Evolutionary conservation across 805 yeast genomes (phyloP).

Genomic region (Candida peoriensis): DNA sequence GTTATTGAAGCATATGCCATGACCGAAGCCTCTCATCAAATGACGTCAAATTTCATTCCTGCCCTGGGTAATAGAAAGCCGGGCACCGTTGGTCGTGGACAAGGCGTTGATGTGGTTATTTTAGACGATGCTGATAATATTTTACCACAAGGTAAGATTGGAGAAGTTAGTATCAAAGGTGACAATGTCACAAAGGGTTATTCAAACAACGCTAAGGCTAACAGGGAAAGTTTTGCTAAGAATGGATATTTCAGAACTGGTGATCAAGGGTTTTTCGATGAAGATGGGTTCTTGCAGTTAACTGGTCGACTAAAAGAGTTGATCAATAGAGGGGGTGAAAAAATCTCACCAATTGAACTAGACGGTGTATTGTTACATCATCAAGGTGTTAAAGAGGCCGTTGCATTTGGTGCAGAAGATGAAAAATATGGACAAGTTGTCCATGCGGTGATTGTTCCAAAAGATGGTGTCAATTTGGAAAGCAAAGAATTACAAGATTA

Average conservation of each 20-base stretch:
- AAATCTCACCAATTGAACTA: conserved; percentile 67
- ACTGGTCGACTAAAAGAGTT: conserved; percentile 73
- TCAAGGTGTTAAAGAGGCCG: conserved; percentile 65
- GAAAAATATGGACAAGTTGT: conserved; percentile 67
- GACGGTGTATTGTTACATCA: conserved; percentile 57
- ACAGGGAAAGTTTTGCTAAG: conserved; percentile 55
- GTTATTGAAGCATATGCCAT: conserved; percentile 75
- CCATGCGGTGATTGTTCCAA: conserved; percentile 62
- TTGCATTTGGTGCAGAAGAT: conserved; percentile 63
- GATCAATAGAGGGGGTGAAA: conserved; percentile 75
- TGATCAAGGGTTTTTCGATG: conserved; percentile 63
- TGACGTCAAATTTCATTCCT: conserved; percentile 67
- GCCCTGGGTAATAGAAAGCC: conserved; percentile 61
- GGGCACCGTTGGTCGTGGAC: conserved; percentile 71
- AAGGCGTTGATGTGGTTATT: conserved; percentile 60
- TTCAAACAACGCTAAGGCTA: conserved; percentile 67
- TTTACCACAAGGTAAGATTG: conserved; percentile 47
- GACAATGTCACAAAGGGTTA: conserved; percentile 68
- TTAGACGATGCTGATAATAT: conserved; percentile 45
- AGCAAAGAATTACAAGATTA: conserved; percentile 42
- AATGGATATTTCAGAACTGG: conserved; percentile 67
- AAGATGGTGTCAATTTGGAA: conserved; percentile 23
- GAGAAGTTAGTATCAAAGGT: conserved; percentile 69
- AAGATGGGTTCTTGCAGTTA: conserved; percentile 52
- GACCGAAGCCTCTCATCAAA: conserved; percentile 81